These are phyloP conservation scores for Tricladium varicosporioides DNA, from an alignment of 2,329 filamentous ascomycete genomes.

Conservation along the genomic window DNA sequence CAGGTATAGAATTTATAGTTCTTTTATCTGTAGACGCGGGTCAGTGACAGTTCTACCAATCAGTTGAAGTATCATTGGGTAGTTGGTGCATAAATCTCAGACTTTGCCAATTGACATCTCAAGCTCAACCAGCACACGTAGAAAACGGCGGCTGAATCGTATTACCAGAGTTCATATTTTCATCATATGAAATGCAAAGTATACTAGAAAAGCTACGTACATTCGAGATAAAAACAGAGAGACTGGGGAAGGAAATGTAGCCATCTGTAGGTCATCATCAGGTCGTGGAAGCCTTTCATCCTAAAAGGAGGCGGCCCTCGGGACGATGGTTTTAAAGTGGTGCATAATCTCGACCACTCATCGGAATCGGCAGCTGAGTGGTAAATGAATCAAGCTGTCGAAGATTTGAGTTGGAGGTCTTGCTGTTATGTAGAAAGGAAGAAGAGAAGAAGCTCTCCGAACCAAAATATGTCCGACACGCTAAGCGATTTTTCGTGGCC, in stretches of 20 bases:
- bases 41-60: background rate
- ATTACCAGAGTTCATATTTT: constrained; percentile 46
- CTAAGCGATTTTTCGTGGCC: constrained; percentile 28
- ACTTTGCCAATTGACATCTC: constrained; percentile 36
- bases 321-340: constrained; percentile 82
- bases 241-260: constrained; percentile 41
- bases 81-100: constrained; percentile 5
- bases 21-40: too few relatives aligned
- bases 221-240: background rate
- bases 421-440: constrained; percentile 43
- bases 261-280: constrained; percentile 67
- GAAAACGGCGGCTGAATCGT: constrained; percentile 48
- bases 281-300: constrained; percentile 57
- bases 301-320: constrained; percentile 53
- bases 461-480: constrained; percentile 22
- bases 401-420: constrained; percentile 77
- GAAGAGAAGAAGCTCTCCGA: constrained; percentile 18
- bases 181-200: constrained; percentile 22
- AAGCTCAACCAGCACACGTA: constrained; percentile 46
- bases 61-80: background rate
- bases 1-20: too few relatives aligned
- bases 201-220: constrained; percentile 11
- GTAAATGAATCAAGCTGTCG: constrained; percentile 53
- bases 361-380: constrained; percentile 69
- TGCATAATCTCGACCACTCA: constrained; percentile 66